Base-by-base conservation (phyloP, 1,139 yeast genomes). In the Zygosaccharomyces sapae region DNA sequence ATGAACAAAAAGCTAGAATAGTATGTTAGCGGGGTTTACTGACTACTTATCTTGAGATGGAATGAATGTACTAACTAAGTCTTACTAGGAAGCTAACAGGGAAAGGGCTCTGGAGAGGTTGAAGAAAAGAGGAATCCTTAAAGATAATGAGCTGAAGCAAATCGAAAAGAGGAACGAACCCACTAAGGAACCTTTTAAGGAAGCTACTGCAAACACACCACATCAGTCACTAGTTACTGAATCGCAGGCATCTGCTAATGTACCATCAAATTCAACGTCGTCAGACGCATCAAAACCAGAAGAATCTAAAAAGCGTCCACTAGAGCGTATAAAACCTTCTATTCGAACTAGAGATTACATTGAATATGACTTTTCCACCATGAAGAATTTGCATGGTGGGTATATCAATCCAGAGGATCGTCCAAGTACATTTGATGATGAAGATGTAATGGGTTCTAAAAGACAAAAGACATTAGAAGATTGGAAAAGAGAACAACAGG, bases 341-440 rank as follows among this genome's bases (percentile, higher is more conserved):
- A 66, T 83, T 27, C 71, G 74, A 49, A 77, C 75, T 41, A 70
- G 75, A 38, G 88, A 87, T 62, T 92, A 89, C 66, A 90, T 94
- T 45, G 98, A 94, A 55, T 94, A 82, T 67, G 96, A 92, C 66
- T 79, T 94, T 56, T 79, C 97, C 2, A 86, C 90, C 18, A 86
- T 94, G 87, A 79, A 80, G 54, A 97, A 94, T 61, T 72, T 88
- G 1, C 77, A 80, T 58, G 97, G 97, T 57, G 98, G 98, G 12
- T 92, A 84, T 62, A 73, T 90, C 43, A 71, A 70, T 18, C 75
- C 74, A 9, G 72, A 75, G 6, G 79, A 74, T 29, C 46, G 50
- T 36, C 31, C 42, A 10, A 20, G 30, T 33, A 44, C 48, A 3
- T 39, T 41, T 22, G 53, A 50, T 35, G 65, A 66, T 7, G 58